Evolutionary conservation across 2,329 filamentous ascomycete species (phyloP), one percentile per base, ranked within the genome.

Genomic region (Nothopassalora personata): DNA sequence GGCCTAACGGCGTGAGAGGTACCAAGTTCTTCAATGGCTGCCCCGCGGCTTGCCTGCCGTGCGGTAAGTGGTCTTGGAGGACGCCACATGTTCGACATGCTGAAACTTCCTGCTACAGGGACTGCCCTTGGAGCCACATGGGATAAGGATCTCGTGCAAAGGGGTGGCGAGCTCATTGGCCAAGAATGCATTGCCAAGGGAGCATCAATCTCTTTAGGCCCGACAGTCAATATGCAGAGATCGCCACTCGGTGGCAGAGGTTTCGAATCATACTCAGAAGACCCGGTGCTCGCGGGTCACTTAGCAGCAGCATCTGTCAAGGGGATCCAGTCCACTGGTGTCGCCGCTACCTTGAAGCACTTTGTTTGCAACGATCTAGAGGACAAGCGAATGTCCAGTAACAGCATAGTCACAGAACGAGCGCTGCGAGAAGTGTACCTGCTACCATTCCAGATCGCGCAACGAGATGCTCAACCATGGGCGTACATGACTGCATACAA

Each of bases 241-340:
- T 89, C 89, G 53, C 90, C 90, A 0, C 80, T 94, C 0, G 90
- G 90, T n/a, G 90, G 90, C 18, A 82, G 90, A 60, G 91, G 91
- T 64, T 95, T 94, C 66, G 90, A 95, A 74, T 91, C 89, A 0
- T 94, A 91, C 72, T 91, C 88, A 0, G 90, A 94, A 72, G 90
- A 94, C 65, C 90, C 90, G 0, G 81, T 87, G 9, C 79, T 95
- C 5, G 90, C 89, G 89, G 56, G 87, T 3, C 86, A 90, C 68
- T 80, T 89, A 58, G 85, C 82, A 1, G 85, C 89, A 65, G 76
- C 79, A 31, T 82, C 82, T 56, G 77, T 85, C 43, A 80, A 76
- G 53, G 84, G 87, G 23, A 75, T 90, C 2, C 90, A 94, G 69
- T 85, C 86, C 27, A 86, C 85, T 60, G 86, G 87, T 0, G 82